Conservation (phyloP, 495 filamentous ascomycete genomes). For the Neurospora sp. region DNA sequence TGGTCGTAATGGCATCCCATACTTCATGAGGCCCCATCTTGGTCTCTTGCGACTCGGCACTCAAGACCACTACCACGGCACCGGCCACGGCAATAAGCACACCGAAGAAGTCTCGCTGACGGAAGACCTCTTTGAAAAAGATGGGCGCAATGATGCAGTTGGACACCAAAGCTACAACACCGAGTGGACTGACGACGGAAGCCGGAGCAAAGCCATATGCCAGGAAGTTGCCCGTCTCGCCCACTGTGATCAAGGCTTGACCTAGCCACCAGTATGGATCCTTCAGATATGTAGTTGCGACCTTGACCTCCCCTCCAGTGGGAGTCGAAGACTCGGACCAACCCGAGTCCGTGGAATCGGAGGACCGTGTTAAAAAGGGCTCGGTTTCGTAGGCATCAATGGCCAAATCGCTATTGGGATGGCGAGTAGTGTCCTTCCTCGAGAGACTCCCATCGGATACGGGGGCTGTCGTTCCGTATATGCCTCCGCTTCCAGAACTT, state of each 20-base stretch:
- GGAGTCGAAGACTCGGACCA: conserved; percentile 26
- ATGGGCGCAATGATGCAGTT: conserved; percentile 95
- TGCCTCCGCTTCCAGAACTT: conserved; percentile 7
- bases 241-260: conserved; percentile 81
- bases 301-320: conserved; percentile 22
- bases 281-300: conserved; percentile 53
- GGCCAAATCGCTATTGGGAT: conserved; percentile 20
- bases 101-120: conserved; percentile 76
- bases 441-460: conserved; percentile 6
- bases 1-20: conserved; percentile 76
- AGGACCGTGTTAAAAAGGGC: conserved; percentile 39
- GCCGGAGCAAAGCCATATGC: conserved; percentile 98
- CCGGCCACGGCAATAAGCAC: conserved; percentile 76
- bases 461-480: conserved; percentile 13
- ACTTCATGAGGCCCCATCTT: conserved; percentile 88
- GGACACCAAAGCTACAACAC: conserved; percentile 87
- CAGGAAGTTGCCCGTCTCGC: conserved; percentile 91
- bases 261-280: conserved; percentile 96
- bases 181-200: conserved; percentile 92
- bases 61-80: conserved; percentile 87
- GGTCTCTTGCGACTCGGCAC: conserved; percentile 78
- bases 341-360: conserved; percentile 32
- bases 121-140: conserved; percentile 81
- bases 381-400: conserved; percentile 33
- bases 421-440: conserved; percentile 11